Percentiles rank a stretch among this genome's conserved stretches.
phyloP scores from a whole-genome alignment of 2,329 filamentous ascomycete species.

The Ceratocystis lukuohia region DNA sequence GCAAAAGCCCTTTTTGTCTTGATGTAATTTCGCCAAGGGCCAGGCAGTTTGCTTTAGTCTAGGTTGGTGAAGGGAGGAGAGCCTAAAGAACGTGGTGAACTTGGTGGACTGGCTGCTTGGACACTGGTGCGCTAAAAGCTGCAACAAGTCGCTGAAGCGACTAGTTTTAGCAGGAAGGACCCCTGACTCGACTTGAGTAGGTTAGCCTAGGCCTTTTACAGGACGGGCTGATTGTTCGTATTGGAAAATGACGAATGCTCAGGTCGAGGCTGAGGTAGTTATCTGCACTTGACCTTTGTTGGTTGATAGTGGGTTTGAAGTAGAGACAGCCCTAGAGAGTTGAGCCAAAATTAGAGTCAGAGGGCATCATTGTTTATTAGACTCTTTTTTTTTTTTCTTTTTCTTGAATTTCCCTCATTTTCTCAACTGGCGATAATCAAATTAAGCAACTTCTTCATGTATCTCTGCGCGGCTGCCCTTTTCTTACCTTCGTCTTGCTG shows the following conservation, averaged over 20 bases:
- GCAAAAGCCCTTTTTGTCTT: conserved; percentile 3
- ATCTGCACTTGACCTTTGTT: not conserved
- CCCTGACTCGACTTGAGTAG: too few relatives aligned
- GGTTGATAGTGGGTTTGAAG: not conserved
- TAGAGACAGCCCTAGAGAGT: not conserved
- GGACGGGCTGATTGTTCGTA: too few relatives aligned
- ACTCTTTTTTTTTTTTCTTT: too few relatives aligned
- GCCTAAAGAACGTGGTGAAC: not conserved
- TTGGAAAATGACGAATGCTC: too few relatives aligned
- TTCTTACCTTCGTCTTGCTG: not conserved
- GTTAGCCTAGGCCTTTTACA: too few relatives aligned
- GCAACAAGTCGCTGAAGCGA: not conserved
- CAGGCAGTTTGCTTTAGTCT: too few relatives aligned
- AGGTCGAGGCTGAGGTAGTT: too few relatives aligned
- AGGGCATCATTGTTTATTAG: too few relatives aligned
- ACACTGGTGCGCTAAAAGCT: not conserved
- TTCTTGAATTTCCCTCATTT: not conserved
- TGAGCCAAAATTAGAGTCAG: too few relatives aligned
- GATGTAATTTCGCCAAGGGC: conserved; percentile 4
- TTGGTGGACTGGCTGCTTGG: not conserved
- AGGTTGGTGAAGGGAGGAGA: not conserved
- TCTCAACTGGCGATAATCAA: not conserved
- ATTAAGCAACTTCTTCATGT: not conserved
- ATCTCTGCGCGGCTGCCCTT: not conserved
- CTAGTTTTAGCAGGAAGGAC: not conserved